phyloP scores from a whole-genome alignment of 179 eudicot genomes.

The Silene noctiflora region DNA sequence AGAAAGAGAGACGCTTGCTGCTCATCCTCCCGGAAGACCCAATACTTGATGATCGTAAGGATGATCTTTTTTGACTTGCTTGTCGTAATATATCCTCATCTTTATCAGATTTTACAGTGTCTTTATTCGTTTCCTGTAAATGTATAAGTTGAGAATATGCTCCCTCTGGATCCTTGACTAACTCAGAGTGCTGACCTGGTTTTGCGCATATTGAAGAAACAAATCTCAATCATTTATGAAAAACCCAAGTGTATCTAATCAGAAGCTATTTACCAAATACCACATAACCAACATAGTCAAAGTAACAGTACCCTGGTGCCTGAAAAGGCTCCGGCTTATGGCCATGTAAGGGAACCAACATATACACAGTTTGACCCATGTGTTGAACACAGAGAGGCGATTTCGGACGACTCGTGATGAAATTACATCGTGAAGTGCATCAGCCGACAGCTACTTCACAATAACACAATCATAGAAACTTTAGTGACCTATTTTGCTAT shows the following conservation, averaged over 20 bases:
- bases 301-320: too few relatives aligned
- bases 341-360: too few relatives aligned
- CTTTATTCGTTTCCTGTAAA: constrained; percentile 20
- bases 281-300: neutral
- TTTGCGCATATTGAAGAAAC: neutral
- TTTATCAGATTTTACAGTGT: constrained; percentile 4
- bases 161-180: constrained; percentile 24
- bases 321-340: too few relatives aligned
- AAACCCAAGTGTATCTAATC: neutral
- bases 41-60: constrained; percentile 16
- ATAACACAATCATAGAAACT: neutral
- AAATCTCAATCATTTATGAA: neutral
- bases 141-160: constrained; percentile 28
- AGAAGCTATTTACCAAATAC: neutral
- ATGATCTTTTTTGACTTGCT: constrained; percentile 19
- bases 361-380: too few relatives aligned
- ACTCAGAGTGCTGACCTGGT: constrained; percentile 26
- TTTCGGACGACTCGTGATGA: too few relatives aligned
- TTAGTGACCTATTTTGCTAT: neutral
- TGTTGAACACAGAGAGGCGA: too few relatives aligned
- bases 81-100: constrained; percentile 10
- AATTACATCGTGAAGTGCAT: too few relatives aligned
- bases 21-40: constrained; percentile 24
- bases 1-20: constrained; percentile 10
- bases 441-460: neutral